Evolutionary conservation across 2,329 filamentous ascomycete species (phyloP), one percentile per base, ranked within the genome.

Genomic region (Daldinia sp.): DNA sequence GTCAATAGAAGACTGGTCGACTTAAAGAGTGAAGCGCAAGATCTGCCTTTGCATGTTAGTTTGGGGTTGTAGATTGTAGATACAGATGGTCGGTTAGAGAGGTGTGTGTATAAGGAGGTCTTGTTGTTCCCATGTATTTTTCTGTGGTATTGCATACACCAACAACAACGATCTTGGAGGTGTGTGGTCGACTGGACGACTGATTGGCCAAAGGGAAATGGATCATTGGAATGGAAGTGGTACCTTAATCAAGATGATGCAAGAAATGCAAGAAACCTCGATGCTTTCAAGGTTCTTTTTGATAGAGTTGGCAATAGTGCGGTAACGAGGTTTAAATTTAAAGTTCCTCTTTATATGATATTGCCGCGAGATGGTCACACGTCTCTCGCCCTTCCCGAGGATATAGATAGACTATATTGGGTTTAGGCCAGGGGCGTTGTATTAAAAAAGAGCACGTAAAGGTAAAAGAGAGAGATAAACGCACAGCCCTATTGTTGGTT

Each of bases 191-290:
- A 50, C 23, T 37, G 41, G 39, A 44, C 13, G 50, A 55, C n/a
- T 65, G 64, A 68, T 70, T 72, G 67, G 69, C 39, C 57, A 53
- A 7, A 6, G 23, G 44, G 44, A 42, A 67, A 65, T 60, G 46
- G 41, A 54, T 18, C 35, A 57, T 13, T 39, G 56, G 44, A 54
- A 60, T 60, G 37, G 30, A 53, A 60, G 60, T 57, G 44, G 63
- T 67, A 71, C 69, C 69, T 69, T 72, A 66, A 69, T 72, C 41
- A 70, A 70, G 64, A 56, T 64, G 64, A 72, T 72, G 69, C 67
- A 64, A 68, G 55, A 39, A 42, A 35, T 23, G 33, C 33, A 35
- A 35, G 10, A 35, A 35, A 50, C 57, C 54, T 69, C 69, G 51
- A 67, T 15, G 58, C 54, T 63, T 57, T 48, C 57, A 60, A 23